A percentile compares a stretch with the other conserved stretches of the same genome.
Evolutionary conservation across 2,329 filamentous ascomycete genomes (phyloP).

Genomic region (Plenodomus lindquistii): DNA sequence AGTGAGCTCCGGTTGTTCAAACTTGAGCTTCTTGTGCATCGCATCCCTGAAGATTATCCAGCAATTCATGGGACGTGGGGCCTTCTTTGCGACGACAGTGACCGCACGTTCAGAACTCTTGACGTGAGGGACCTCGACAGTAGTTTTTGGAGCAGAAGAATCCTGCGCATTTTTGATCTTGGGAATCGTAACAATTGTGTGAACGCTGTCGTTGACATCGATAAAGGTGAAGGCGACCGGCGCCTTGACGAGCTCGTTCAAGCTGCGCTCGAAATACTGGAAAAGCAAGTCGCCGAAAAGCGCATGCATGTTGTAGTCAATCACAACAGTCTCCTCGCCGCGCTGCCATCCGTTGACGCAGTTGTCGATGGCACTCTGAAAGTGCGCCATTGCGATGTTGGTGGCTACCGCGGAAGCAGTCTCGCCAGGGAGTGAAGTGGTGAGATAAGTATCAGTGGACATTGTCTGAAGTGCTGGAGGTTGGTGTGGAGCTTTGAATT

Average conservation of each 20-base stretch:
- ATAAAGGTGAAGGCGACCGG: constrained; percentile 7
- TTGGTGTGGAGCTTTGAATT: neutral
- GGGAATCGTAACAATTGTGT: constrained; percentile 15
- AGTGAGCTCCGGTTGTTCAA: constrained; percentile 16
- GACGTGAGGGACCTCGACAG: neutral
- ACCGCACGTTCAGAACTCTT: neutral
- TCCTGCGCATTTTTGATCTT: constrained; percentile 2
- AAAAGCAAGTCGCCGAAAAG: constrained; percentile 13
- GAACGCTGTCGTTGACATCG: constrained; percentile 1
- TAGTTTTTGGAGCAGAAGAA: neutral
- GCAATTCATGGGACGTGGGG: constrained; percentile 35
- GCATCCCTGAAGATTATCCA: constrained; percentile 29
- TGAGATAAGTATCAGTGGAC: constrained; percentile 5
- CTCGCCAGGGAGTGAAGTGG: constrained; percentile 1
- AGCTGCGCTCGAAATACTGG: constrained; percentile 7
- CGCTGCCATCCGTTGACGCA: constrained; percentile 9
- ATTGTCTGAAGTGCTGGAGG: constrained; percentile 3
- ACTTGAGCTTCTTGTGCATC: constrained; percentile 23
- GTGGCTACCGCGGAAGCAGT: neutral
- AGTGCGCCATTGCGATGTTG: constrained; percentile 5
- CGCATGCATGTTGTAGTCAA: constrained; percentile 12
- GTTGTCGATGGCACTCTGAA: constrained; percentile 8
- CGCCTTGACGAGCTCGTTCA: constrained; percentile 6
- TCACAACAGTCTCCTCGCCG: constrained; percentile 6
- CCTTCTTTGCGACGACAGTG: constrained; percentile 13